These are phyloP conservation scores for Mortierella sp. DNA, from an alignment of 371 early-diverging fungal genomes.

Conservation along the genomic window DNA sequence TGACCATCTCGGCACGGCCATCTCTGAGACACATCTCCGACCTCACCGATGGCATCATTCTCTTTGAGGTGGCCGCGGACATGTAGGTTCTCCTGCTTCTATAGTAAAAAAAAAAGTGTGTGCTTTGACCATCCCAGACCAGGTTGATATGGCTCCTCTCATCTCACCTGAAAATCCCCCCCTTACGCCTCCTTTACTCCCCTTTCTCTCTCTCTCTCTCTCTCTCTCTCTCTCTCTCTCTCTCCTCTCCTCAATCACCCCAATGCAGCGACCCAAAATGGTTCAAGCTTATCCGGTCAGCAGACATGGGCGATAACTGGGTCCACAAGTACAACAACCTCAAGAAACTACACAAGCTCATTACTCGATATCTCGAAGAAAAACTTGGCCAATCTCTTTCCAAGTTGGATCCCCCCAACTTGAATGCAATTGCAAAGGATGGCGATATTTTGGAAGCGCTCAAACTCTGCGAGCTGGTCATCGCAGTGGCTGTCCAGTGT, in stretches of 20 bases:
- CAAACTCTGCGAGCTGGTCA: slow-evolving; percentile 81
- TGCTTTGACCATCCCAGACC: too few species aligned
- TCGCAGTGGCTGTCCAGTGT: slow-evolving; percentile 88
- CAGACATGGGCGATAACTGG: slow-evolving; percentile 92
- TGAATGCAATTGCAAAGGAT: slow-evolving; percentile 87
- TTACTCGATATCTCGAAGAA: slow-evolving; percentile 89
- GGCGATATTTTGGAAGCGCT: slow-evolving; percentile 75
- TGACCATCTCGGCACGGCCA: slow-evolving; percentile 67
- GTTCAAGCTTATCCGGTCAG: slow-evolving; percentile 83
- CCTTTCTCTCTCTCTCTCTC: slow-evolving; percentile 2
- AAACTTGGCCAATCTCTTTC: slow-evolving; percentile 70
- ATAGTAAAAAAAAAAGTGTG: too few species aligned
- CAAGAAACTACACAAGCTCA: slow-evolving; percentile 85
- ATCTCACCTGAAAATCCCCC: not conserved
- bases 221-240: slow-evolving; percentile 1
- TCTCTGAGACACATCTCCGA: slow-evolving; percentile 73
- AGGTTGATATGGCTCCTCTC: too few species aligned
- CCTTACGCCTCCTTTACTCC: not conserved
- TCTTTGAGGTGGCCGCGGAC: slow-evolving; percentile 84
- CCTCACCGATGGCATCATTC: slow-evolving; percentile 80
- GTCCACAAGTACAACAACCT: slow-evolving; percentile 91
- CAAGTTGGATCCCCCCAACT: slow-evolving; percentile 70
- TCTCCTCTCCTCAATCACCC: not conserved
- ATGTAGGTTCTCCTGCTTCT: slow-evolving; percentile 74
- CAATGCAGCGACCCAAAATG: slow-evolving; percentile 82